Evolutionary conservation across 257 asterid species (phyloP), one percentile per base, ranked within the genome.

Genomic region (Solanum arcanum): DNA sequence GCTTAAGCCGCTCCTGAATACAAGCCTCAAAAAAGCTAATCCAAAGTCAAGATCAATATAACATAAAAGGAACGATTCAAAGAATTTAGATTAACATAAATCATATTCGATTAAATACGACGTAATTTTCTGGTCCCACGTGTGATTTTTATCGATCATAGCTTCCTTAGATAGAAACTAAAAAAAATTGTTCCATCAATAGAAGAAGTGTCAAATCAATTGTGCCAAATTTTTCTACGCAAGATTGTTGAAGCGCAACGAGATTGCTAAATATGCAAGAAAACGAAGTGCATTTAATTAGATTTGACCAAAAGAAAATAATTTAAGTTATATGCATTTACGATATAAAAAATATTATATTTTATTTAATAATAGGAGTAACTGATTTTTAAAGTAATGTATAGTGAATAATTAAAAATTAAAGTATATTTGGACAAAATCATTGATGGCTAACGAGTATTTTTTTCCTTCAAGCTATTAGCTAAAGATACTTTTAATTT

Each of bases 171-270:
- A 23, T 18, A 9, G 46, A 72, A 72, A 18, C 27, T 16, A 14
- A 73, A 70, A 14, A 29, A 16, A 10, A 2, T 4, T 20, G 1
- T 20, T 35, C 46, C 9, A 73, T 73, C 6, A 73, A 68, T 37
- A 49, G 20, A 69, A 69, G 21, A n/a, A 25, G 84, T 25, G 84
- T 77, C 84, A 77, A 77, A 77, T 77, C 84, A 44, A 44, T 44
- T 9, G 39, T 77, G 8, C 5, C 64, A 77, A 42, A 25, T 3
- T 77, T 44, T 77, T n/a, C 14, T 77, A 25, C 39, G 84, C 39
- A 77, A 77, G 25, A 77, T 44, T 41, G 33, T 14, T 37, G 81
- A 20, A 73, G 27, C 49, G 29, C 81, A 44, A 7, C 81, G 59
- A 12, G 83, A 75, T 41, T 77, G 84, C 64, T n/a, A 77, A 44